Base-by-base conservation (phyloP, 331 rosid species). In the Arachis monticola region DNA sequence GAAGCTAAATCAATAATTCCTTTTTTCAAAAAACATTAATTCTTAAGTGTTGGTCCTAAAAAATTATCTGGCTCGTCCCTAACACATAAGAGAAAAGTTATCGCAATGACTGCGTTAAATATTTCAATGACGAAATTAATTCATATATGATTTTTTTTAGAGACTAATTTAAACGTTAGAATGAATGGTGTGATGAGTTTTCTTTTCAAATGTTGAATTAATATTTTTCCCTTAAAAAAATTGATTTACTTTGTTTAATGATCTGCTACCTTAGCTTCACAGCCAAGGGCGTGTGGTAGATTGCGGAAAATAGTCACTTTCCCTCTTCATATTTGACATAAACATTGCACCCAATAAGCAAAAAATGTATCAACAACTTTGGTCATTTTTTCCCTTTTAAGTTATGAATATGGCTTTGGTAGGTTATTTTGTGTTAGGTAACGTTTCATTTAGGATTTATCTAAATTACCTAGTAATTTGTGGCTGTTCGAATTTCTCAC, bases 261-360 rank as follows among this genome's bases (percentile, higher is more conserved):
- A 5, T 38, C 41, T 6, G 67, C 60, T 51, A 38, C 80, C 88
- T 86, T 91, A 81, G 84, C 86, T 87, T 91, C 77, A 31, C 84
- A 84, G 87, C 61, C 41, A 91, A 87, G 74, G 69, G 69, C 32
- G 58, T 22, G 50, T 8, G 72, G 5, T 56, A 40, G 65, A 67
- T 27, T 40, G 60, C 22, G 31, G 57, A 80, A 52, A 76, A 77
- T 42, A 55, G 57, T 52, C 35, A 57, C 65, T 62, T 78, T 7
- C 14, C 14, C n/a, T 48, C 42, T 42, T 48, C 69, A 67, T 17
- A 13, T 31, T 41, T 14, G 65, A 71, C 61, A 32, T 8, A 14
- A 55, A 7, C 60, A 32, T 67, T 73, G 48, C 53, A 60, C 57
- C 58, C 10, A 62, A 68, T 8, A 4, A 63, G 38, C 41, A 51